phyloP scores from a whole-genome alignment of 495 filamentous ascomycete genomes.

The Chlorociboria aeruginascens region DNA sequence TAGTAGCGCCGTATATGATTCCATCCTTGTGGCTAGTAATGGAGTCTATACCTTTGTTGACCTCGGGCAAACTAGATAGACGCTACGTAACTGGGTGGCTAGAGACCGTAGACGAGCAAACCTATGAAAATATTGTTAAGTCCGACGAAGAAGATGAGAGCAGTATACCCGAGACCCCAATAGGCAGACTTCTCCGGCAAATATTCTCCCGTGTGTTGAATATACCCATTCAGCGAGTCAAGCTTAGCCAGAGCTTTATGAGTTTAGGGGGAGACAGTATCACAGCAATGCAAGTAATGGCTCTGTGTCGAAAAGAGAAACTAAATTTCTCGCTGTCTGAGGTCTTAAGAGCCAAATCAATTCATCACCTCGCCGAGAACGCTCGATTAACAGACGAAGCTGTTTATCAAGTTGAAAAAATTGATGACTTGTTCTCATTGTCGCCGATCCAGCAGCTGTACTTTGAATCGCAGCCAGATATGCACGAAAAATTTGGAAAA shows the following conservation, averaged over 20 bases:
- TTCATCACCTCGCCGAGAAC: not conserved
- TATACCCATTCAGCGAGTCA: constrained; percentile 20
- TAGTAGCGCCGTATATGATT: no score
- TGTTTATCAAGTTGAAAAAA: constrained; percentile 18
- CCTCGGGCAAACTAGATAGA: constrained; percentile 4
- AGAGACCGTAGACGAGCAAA: not conserved
- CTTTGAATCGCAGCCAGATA: constrained; percentile 42
- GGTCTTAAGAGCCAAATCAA: not conserved
- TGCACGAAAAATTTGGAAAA: not conserved
- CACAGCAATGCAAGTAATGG: constrained; percentile 23
- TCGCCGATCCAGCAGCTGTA: constrained; percentile 38
- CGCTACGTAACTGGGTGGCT: not conserved
- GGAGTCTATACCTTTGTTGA: not conserved
- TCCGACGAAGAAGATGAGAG: not conserved
- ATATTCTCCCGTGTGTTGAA: constrained; percentile 45
- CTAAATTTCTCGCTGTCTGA: not conserved
- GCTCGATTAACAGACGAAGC: not conserved
- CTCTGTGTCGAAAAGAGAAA: constrained; percentile 12
- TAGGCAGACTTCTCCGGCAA: constrained; percentile 21
- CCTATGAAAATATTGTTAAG: not conserved
- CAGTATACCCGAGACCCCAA: constrained; percentile 16
- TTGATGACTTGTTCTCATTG: constrained; percentile 42
- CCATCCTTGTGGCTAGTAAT: no score
- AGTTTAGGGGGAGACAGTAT: constrained; percentile 26
- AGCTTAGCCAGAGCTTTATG: constrained; percentile 18